phyloP scores from a whole-genome alignment of 2,329 filamentous ascomycete genomes.

The Claviceps spartinae region DNA sequence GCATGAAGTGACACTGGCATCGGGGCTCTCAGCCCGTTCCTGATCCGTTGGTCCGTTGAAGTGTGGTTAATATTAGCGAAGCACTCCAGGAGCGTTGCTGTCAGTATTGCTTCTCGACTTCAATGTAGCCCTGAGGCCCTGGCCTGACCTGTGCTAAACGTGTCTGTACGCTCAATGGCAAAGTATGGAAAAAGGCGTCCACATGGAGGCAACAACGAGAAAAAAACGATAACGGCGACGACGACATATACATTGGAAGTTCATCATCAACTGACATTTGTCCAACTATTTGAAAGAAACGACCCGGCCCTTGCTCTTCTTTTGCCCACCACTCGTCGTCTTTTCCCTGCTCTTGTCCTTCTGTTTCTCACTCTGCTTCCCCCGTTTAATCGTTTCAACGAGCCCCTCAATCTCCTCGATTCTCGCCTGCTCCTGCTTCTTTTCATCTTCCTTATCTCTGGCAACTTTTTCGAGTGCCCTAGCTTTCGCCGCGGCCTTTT shows the following conservation, averaged over 20 bases:
- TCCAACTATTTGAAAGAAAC: background rate
- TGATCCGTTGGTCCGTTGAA: too few relatives aligned
- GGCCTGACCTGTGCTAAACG: too few relatives aligned
- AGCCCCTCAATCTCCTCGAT: constrained; percentile 22
- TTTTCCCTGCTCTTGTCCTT: background rate
- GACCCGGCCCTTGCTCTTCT: background rate
- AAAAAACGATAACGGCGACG: background rate
- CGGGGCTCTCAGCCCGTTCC: too few relatives aligned
- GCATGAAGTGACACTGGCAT: background rate
- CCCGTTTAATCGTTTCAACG: constrained; percentile 30
- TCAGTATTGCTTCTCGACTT: too few relatives aligned
- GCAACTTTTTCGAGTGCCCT: constrained; percentile 28
- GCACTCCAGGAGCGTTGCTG: too few relatives aligned
- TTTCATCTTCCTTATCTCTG: constrained; percentile 18
- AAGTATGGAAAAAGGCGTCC: background rate
- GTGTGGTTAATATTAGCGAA: too few relatives aligned
- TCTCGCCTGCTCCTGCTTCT: constrained; percentile 21
- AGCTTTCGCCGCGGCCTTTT: constrained; percentile 60
- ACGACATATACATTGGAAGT: background rate
- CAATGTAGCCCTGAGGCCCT: too few relatives aligned
- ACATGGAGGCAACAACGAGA: background rate
- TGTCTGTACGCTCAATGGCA: too few relatives aligned
- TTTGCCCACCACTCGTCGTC: background rate
- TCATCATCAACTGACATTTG: background rate
- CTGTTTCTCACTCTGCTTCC: constrained; percentile 19